Conservation (phyloP, 495 filamentous ascomycete species). For the Pyronema domesticum region DNA sequence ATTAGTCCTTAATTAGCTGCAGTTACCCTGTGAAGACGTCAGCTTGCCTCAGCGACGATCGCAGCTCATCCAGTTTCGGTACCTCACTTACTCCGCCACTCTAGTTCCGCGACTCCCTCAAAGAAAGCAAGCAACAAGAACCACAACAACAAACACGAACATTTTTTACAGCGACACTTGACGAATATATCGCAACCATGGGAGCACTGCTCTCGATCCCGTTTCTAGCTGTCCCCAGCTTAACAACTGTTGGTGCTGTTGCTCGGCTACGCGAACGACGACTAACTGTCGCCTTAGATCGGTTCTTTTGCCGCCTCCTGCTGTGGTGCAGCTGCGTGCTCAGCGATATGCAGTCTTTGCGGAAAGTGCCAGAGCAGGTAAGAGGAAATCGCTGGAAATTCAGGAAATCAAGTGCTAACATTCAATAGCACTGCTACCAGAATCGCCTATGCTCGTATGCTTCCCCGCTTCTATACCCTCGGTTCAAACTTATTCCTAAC, state of each 20-base stretch:
- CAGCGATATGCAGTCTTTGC: conserved; percentile 80
- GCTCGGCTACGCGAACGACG: background rate
- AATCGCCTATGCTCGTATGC: conserved; percentile 67
- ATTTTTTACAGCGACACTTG: background rate
- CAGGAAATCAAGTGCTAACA: conserved; percentile 10
- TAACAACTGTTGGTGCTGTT: conserved; percentile 53
- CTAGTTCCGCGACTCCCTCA: background rate
- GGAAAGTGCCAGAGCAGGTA: conserved; percentile 95
- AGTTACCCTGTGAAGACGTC: background rate
- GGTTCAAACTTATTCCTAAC: conserved; percentile 3
- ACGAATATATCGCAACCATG: conserved; percentile 36
- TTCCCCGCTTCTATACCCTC: conserved; percentile 1
- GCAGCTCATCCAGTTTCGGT: background rate
- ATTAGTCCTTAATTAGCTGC: no score
- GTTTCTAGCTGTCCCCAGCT: conserved; percentile 67
- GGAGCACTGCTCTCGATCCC: conserved; percentile 82
- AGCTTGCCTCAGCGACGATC: background rate
- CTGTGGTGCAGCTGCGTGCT: conserved; percentile 89
- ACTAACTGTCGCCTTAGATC: conserved; percentile 35
- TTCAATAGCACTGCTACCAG: conserved; percentile 68
- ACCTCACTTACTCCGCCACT: background rate
- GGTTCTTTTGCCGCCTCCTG: conserved; percentile 64
- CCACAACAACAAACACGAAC: background rate
- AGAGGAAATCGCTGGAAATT: background rate
- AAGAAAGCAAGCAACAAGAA: background rate